Evolutionary conservation across 2,329 filamentous ascomycete genomes (phyloP).

Genomic region (Ascochyta lentis): DNA sequence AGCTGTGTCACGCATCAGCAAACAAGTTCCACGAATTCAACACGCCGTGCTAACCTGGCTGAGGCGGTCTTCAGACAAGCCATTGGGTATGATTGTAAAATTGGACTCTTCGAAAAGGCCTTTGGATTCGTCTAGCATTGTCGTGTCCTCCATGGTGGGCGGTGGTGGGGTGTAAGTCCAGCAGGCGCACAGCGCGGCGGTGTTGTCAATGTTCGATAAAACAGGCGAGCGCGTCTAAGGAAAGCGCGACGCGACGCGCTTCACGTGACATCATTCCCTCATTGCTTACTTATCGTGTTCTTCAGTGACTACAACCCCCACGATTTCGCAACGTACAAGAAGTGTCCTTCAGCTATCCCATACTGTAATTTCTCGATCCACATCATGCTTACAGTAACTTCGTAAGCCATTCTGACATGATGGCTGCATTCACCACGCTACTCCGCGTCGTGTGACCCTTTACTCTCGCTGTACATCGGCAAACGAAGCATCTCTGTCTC

Average conservation of each 20-base stretch:
- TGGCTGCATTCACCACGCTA: no score
- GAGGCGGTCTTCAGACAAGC: slow-evolving; percentile 39
- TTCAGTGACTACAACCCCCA: no score
- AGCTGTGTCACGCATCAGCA: slow-evolving; percentile 50
- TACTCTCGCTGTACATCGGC: no score
- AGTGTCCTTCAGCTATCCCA: no score
- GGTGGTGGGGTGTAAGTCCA: slow-evolving; percentile 6
- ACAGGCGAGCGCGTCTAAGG: slow-evolving; percentile 6
- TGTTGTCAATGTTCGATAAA: slow-evolving; percentile 4
- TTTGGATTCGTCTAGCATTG: slow-evolving; percentile 39
- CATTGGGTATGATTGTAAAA: slow-evolving; percentile 54
- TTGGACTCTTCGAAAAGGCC: slow-evolving; percentile 49
- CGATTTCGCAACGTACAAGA: no score
- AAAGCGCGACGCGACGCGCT: slow-evolving; percentile 15
- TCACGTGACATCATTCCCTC: slow-evolving; percentile 5
- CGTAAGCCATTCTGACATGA: no score
- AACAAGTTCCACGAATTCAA: background rate
- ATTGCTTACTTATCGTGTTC: background rate
- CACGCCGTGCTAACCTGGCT: slow-evolving; percentile 39
- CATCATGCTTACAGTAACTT: no score
- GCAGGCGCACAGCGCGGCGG: slow-evolving; percentile 7
- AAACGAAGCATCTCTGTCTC: no score
- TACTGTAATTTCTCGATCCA: no score
- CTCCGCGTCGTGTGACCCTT: no score
- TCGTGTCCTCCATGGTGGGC: slow-evolving; percentile 42